These are phyloP conservation scores for Podila minutissima DNA, from an alignment of 192 early-diverging fungal genomes.

Conservation along the genomic window DNA sequence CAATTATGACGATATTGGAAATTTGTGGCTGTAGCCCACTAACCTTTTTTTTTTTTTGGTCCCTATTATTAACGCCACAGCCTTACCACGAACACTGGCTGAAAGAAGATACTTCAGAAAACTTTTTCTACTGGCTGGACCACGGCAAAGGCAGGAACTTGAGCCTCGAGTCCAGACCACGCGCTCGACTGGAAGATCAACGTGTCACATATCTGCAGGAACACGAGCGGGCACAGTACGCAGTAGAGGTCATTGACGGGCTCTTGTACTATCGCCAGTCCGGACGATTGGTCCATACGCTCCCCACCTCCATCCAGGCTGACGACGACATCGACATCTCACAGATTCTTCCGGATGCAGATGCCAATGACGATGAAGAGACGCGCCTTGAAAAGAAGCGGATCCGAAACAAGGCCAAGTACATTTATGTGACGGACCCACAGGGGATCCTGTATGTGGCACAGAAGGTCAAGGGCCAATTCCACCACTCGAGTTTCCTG, in stretches of 20 bases:
- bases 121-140: conserved; percentile 58
- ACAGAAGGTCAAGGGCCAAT: conserved; percentile 52
- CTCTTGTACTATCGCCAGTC: conserved; percentile 39
- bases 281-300: conserved; percentile 44
- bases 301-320: conserved; percentile 15
- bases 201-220: conserved; percentile 42
- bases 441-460: conserved; percentile 44
- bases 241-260: conserved; percentile 42
- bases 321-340: conserved; percentile 34
- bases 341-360: conserved; percentile 25
- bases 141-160: conserved; percentile 46
- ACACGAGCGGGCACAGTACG: conserved; percentile 46
- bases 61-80: conserved; percentile 7
- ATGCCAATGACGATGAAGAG: conserved; percentile 27
- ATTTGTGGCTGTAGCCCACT: neutral
- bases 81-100: conserved; percentile 52
- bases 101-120: conserved; percentile 42
- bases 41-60: neutral
- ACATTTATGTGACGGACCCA: conserved; percentile 55
- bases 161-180: conserved; percentile 30
- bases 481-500: conserved; percentile 57
- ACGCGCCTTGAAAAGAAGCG: conserved; percentile 31
- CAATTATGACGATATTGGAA: neutral
- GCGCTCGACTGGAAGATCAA: conserved; percentile 35
- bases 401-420: conserved; percentile 47